These are phyloP conservation scores for Gymnopus androsaceus DNA, from an alignment of 1,284 basidiomycete genomes.

Conservation along the genomic window DNA sequence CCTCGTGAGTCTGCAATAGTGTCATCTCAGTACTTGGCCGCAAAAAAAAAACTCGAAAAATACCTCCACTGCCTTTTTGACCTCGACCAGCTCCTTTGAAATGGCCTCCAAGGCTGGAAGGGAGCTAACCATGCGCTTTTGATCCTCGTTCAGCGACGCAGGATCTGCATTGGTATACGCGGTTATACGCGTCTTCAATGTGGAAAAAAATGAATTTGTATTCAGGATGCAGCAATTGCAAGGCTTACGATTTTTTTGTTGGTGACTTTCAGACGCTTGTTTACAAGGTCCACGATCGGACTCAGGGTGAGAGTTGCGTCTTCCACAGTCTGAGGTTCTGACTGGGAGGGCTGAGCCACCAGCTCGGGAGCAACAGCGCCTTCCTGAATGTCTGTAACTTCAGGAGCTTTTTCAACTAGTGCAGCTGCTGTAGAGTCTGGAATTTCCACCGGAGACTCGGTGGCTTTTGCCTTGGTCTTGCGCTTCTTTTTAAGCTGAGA, in stretches of 20 bases:
- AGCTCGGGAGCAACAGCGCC: constrained; percentile 50
- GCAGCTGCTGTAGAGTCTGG: constrained; percentile 51
- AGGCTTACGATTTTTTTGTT: constrained; percentile 82
- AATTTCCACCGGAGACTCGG: constrained; percentile 35
- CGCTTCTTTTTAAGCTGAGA: constrained; percentile 67
- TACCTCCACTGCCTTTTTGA: constrained; percentile 82
- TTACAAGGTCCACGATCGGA: constrained; percentile 74
- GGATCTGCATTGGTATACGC: constrained; percentile 65
- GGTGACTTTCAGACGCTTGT: constrained; percentile 73
- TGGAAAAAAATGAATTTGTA: constrained; percentile 12
- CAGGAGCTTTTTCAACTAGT: constrained; percentile 52
- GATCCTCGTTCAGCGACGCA: constrained; percentile 82
- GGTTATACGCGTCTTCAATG: constrained; percentile 66
- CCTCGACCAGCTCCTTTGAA: constrained; percentile 78
- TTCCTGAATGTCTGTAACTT: constrained; percentile 48
- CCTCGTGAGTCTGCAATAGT: constrained; percentile 56
- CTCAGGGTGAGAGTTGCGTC: constrained; percentile 54
- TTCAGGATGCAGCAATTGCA: constrained; percentile 11
- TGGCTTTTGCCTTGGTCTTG: constrained; percentile 51
- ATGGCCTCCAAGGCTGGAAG: constrained; percentile 75
- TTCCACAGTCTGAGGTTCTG: constrained; percentile 40
- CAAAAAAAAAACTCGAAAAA: constrained; percentile 19
- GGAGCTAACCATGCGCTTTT: constrained; percentile 68
- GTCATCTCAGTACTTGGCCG: not conserved
- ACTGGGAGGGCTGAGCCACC: constrained; percentile 36